Evolutionary conservation across 306 rosid species (phyloP), one percentile per base, ranked within the genome.

Genomic region (Citrullus amarus): DNA sequence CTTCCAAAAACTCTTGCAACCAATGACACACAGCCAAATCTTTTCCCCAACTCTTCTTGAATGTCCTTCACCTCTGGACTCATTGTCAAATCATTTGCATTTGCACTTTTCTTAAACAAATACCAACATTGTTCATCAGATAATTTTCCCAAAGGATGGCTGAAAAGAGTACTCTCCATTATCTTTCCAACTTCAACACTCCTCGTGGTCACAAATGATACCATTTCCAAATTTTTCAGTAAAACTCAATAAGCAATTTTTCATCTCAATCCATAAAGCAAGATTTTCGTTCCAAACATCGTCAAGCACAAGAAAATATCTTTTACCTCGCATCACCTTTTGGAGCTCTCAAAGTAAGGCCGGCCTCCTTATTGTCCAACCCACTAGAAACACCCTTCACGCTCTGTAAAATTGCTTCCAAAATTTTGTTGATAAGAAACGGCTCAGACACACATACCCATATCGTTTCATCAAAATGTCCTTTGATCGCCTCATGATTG

Each of bases 281-380:
- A 0, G 1, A 18, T 25, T 17, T 22, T 82, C 82, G 2, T 78
- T 78, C 85, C 82, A 82, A 8, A 78, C 76, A 82, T 82, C 85
- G 34, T 82, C 85, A 0, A 82, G 68, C 14, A 82, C 67, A 13
- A 71, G 75, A 30, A 78, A 44, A 18, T 59, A 82, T 32, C 51
- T 82, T 28, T 72, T 71, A 32, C 4, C 36, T 32, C 0, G 17
- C 67, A 1, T 60, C 30, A 6, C n/a, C 28, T 46, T 14, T 61
- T 43, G 34, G 1, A 78, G 75, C 9, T 6, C 4, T 46, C 10
- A 15, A 30, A 66, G 70, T 12, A 71, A 36, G 9, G 22, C 22
- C 22, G 22, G 22, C 22, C 22, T 28, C 67, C 12, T 70, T 58
- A 25, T 20, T 32, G 56, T 39, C 38, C 6, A 15, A 30, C 5